A percentile compares a stretch with the other conserved stretches of the same genome.
These are phyloP conservation scores for Zopfochytrium polystomum DNA, from an alignment of 371 early-diverging fungal genomes.

Conservation along the genomic window DNA sequence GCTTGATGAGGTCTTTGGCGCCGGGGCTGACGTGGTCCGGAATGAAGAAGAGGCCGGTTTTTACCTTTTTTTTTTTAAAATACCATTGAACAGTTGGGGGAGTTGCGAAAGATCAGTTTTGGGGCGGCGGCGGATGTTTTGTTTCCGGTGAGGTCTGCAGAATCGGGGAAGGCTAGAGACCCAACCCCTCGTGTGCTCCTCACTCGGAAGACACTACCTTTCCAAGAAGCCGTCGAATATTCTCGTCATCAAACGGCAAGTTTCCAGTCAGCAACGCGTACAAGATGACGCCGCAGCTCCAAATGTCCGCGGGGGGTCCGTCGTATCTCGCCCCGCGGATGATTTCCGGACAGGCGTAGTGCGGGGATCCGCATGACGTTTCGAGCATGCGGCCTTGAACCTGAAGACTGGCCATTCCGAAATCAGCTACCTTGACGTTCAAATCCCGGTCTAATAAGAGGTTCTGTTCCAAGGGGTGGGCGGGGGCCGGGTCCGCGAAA, in stretches of 20 bases:
- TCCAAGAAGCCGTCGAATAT: constrained; percentile 68
- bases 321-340: constrained; percentile 80
- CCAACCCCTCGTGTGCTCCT: no score
- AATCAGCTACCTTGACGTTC: constrained; percentile 80
- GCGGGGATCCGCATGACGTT: constrained; percentile 85
- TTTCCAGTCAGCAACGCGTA: constrained; percentile 85
- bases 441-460: constrained; percentile 81
- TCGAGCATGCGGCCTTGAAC: constrained; percentile 65
- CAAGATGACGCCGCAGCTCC: constrained; percentile 91
- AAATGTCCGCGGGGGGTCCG: constrained; percentile 84
- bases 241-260: constrained; percentile 92
- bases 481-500: no score
- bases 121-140: no score
- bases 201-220: constrained; percentile 51
- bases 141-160: no score
- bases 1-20: constrained; percentile 61
- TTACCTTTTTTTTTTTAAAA: no score
- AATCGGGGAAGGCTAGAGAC: no score
- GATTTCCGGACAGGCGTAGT: constrained; percentile 93
- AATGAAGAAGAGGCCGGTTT: constrained; percentile 47
- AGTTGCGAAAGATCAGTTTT: no score
- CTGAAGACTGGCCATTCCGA: constrained; percentile 83
- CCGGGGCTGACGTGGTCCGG: constrained; percentile 61
- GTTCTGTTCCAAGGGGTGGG: constrained; percentile 49
- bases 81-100: no score